Base-by-base conservation (phyloP, 805 yeast species). In the Pichia paraexigua region DNA sequence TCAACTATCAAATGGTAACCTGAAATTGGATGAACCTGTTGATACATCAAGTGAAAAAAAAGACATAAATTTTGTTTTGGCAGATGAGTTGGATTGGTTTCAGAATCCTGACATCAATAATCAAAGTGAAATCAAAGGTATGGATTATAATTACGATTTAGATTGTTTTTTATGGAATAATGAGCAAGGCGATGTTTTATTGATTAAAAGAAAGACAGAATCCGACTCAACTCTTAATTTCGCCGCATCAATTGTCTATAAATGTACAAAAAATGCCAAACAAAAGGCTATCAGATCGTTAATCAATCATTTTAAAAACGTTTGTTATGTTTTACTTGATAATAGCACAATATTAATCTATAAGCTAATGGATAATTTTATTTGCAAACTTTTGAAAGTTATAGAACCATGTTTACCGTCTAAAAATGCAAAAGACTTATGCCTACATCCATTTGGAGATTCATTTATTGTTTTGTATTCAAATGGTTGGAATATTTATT, bases 401-500 rank as follows among this genome's bases (percentile, higher is more conserved):
- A 55, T 74, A 10, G 59, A 59, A 58, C 76, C 43, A 59, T 74
- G 43, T 63, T 67, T 56, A 64, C 76, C 54, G 54, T 64, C 61
- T 48, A 67, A 27, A 42, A 64, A 30, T 51, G 65, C 63, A 61
- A 59, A 20, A 63, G 70, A 47, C 61, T 57, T 61, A 52, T 60
- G 49, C 6, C 30, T 65, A 11, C 55, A 58, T 43, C 65, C 66
- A 1, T 56, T 59, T 47, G 69, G 68, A 8, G 62, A 62, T 39
- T 58, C 65, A 15, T 42, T 67, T 27, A 47, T 68, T 6, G 49
- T 60, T 5, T 47, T 62, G 12, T 67, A 55, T 49, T 56, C 56
- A 20, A 64, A 64, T 43, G 81, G 81, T 6, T 79, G 82, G 82
- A 71, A 70, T 46, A 53, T 75, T 25, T 69, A 67, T 53, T 75